Conservation (phyloP, 352 stramenopile genomes). For the Globisporangium recalcitrans region DNA sequence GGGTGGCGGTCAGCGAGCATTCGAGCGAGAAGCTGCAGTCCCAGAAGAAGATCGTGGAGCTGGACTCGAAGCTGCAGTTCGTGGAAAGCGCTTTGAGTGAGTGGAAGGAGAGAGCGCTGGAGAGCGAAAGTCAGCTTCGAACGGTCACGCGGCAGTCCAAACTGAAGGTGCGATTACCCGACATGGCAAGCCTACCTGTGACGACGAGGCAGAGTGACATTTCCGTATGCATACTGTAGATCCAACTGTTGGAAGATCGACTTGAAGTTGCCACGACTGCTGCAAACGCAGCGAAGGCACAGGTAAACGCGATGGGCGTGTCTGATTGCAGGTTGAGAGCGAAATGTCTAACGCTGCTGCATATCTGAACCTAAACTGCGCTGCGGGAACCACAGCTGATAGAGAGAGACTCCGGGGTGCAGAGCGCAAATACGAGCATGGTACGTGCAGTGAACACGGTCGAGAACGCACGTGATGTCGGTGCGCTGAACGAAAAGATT, state of each 20-base stretch:
- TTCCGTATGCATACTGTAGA: conserved; percentile 19
- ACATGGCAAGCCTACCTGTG: no score
- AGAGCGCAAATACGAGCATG: conserved; percentile 37
- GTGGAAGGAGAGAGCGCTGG: conserved; percentile 69
- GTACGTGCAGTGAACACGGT: conserved; percentile 43
- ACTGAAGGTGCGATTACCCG: conserved; percentile 34
- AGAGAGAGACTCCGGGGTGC: conserved; percentile 50
- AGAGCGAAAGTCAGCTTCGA: conserved; percentile 43
- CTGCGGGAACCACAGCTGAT: conserved; percentile 57
- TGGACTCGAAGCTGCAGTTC: conserved; percentile 63
- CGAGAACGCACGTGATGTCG: conserved; percentile 43
- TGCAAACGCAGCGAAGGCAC: conserved; percentile 17
- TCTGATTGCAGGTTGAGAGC: neutral
- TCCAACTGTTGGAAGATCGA: conserved; percentile 58
- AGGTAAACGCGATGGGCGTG: conserved; percentile 2
- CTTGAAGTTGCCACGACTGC: conserved; percentile 42
- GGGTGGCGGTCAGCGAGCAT: conserved; percentile 39
- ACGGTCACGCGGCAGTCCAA: conserved; percentile 36
- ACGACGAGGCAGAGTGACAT: neutral
- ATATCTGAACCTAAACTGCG: conserved; percentile 55
- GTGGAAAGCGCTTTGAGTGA: conserved; percentile 58
- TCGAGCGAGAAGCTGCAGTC: conserved; percentile 53
- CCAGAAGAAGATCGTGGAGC: conserved; percentile 66
- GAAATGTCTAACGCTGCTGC: conserved; percentile 23
- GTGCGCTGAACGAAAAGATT: conserved; percentile 55